Base-by-base conservation (phyloP, 2,329 filamentous ascomycete genomes). In the Cadophora malorum region DNA sequence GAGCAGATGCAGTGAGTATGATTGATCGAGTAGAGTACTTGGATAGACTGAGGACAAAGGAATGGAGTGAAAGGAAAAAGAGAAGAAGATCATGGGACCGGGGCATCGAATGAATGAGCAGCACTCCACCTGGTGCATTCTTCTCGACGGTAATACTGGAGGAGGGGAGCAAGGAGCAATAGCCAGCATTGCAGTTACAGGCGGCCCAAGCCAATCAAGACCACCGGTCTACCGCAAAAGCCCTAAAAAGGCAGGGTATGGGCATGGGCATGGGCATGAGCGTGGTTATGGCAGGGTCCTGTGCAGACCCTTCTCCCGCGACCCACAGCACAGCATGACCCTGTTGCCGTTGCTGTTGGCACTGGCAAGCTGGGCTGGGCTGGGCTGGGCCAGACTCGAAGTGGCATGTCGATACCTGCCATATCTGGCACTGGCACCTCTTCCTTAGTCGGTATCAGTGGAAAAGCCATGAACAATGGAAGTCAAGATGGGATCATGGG, bases 241-340 rank as follows among this genome's bases (percentile, higher is more conserved):
- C 56, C 56, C 56, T 33, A 23, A 4, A 63, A 50, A 28, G 28
- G 28, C 28, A 28, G 28, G 28, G 28, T 28, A 28, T 31, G 19
- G 23, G 38, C 50, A 63, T 38, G 47, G 47, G 31, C 31, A 49
- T 38, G 61, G 55, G 21, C 41, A 45, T 45, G 41, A 19, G 31
- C 31, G 31, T 38, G 61, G 55, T 6, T 14, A 45, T 33, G 55
- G 33, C 56, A 45, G 35, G 33, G 47, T 9, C 61, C 35, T 19
- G 41, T n/a, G 61, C 61, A 63, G 61, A 41, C 14, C 31, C 28
- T 53, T 63, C 49, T 61, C 25, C 58, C 38, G 38, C 28, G 61
- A 53, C 61, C 61, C 61, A 63, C 61, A 63, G 35, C 38, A 47
- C 4, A 16, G 19, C 23, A 23, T 35, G 10, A 33, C 16, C 55